These are phyloP conservation scores for Penicillium subrubescens DNA, from an alignment of 495 filamentous ascomycete genomes.

Conservation along the genomic window DNA sequence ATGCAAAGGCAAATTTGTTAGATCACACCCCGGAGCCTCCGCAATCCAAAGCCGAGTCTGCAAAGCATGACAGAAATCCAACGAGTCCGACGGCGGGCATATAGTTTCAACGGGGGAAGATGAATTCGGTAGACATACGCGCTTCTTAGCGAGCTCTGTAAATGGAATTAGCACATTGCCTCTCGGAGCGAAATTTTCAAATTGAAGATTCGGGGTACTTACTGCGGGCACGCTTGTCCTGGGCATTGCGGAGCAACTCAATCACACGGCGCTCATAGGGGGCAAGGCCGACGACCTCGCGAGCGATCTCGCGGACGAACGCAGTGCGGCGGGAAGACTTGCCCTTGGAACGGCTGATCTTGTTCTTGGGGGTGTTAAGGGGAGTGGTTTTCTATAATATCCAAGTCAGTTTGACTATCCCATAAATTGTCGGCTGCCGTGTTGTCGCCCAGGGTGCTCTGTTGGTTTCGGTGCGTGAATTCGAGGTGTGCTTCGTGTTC, in stretches of 20 bases:
- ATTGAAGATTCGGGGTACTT: background rate
- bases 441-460: constrained; percentile 7
- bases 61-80: background rate
- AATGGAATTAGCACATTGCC: background rate
- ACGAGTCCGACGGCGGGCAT: background rate
- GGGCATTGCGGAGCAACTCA: constrained; percentile 96
- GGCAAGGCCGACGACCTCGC: constrained; percentile 89
- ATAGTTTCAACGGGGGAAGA: background rate
- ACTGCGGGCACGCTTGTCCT: constrained; percentile 96
- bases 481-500: constrained; percentile 17
- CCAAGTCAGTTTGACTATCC: constrained; percentile 37
- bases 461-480: constrained; percentile 4
- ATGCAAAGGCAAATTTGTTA: background rate
- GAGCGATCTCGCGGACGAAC: constrained; percentile 92
- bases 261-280: constrained; percentile 98
- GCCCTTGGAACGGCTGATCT: constrained; percentile 87
- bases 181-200: background rate
- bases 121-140: constrained; percentile 51
- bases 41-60: background rate
- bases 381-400: constrained; percentile 83
- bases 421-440: background rate
- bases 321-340: constrained; percentile 88
- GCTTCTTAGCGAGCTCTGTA: constrained; percentile 91
- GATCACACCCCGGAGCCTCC: background rate
- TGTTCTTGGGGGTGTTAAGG: constrained; percentile 75